A percentile compares a stretch with the other conserved stretches of the same genome.
Conservation (phyloP, 768 basidiomycete species). For the Cyclocybe cylindracea region DNA sequence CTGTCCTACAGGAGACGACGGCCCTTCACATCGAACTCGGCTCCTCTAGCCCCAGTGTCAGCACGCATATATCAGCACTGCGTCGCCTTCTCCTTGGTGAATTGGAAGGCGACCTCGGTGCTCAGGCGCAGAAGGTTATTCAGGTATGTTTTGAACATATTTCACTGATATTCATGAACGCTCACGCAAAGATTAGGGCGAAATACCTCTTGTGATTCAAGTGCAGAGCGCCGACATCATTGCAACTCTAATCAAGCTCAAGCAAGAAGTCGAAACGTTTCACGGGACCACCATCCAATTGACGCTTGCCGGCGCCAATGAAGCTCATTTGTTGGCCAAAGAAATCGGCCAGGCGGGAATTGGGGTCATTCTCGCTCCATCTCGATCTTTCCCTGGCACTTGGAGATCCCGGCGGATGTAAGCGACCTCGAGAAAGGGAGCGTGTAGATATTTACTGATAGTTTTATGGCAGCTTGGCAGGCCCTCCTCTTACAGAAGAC, state of each 20-base stretch:
- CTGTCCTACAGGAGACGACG: conserved; percentile 57
- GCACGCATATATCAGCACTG: conserved; percentile 67
- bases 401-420: conserved; percentile 72
- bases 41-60: conserved; percentile 48
- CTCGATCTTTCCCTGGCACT: conserved; percentile 63
- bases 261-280: conserved; percentile 56
- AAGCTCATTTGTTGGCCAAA: conserved; percentile 73
- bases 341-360: conserved; percentile 68
- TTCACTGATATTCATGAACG: not conserved
- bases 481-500: conserved; percentile 46
- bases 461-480: conserved; percentile 32
- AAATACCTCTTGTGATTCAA: conserved; percentile 59
- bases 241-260: conserved; percentile 62
- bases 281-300: conserved; percentile 43
- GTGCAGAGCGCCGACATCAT: conserved; percentile 72
- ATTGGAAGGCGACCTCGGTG: conserved; percentile 38
- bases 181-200: conserved; percentile 35
- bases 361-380: conserved; percentile 69
- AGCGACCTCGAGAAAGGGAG: conserved; percentile 15
- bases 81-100: conserved; percentile 48
- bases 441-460: too few species aligned
- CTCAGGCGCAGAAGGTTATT: conserved; percentile 43
- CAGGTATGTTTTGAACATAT: conserved; percentile 33
- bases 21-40: conserved; percentile 65
- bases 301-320: conserved; percentile 58